Conservation (phyloP, 176 grass and related monocot genomes). For the Zoysia japonica region DNA sequence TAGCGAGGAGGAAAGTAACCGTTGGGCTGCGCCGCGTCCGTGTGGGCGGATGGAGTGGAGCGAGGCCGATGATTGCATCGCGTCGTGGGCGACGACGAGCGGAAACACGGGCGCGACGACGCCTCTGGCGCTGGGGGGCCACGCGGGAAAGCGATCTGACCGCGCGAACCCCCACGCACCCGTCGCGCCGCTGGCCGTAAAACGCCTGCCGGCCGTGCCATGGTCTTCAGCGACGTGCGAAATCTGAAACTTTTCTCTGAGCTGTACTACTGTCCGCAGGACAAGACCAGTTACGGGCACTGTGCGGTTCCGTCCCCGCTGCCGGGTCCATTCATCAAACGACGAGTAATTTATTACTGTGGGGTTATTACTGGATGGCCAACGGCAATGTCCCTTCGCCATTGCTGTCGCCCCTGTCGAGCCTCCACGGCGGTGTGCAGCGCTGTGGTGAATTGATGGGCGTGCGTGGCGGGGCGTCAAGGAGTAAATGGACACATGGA, state of each 20-base stretch:
- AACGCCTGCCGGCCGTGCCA: slow-evolving; percentile 12
- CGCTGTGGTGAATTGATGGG: slow-evolving; percentile 49
- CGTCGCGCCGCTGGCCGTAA: neutral
- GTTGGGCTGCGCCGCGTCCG: slow-evolving; percentile 31
- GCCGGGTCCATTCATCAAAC: neutral
- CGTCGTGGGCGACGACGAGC: neutral
- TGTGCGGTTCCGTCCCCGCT: neutral
- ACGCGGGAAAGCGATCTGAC: slow-evolving; percentile 34
- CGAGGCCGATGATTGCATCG: neutral
- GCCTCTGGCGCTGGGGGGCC: neutral
- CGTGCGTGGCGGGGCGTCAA: neutral
- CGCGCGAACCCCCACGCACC: neutral
- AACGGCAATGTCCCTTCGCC: slow-evolving; percentile 29
- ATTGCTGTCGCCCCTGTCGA: neutral
- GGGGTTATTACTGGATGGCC: neutral
- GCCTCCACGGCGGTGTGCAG: slow-evolving; percentile 8
- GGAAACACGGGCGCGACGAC: neutral
- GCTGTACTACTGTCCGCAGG: neutral
- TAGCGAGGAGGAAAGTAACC: slow-evolving; percentile 43
- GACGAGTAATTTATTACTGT: slow-evolving; percentile 13
- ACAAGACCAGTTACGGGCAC: neutral
- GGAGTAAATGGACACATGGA: neutral
- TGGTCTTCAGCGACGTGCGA: slow-evolving; percentile 14
- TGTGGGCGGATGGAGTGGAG: neutral
- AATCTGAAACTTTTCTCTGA: too few relatives aligned